Conservation (phyloP, 176 grass and related monocot genomes). For the Thinopyrum elongatum region DNA sequence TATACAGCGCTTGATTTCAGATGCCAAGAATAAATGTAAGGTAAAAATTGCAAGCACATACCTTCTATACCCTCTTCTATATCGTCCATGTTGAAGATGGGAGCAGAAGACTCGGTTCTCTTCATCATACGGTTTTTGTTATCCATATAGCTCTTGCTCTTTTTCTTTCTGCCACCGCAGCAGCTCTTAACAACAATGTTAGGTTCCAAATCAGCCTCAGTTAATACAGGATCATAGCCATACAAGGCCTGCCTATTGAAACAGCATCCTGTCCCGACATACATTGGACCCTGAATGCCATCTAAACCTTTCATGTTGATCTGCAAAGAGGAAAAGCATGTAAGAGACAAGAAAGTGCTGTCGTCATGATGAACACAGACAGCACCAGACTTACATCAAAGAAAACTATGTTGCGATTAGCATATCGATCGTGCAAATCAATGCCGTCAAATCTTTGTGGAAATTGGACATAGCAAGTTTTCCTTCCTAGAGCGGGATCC, state of each 20-base stretch:
- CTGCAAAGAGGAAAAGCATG: slow-evolving; percentile 51
- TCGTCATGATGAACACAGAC: not conserved
- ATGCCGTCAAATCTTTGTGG: slow-evolving; percentile 99
- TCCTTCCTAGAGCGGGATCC: slow-evolving; percentile 89
- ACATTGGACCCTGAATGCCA: slow-evolving; percentile 95
- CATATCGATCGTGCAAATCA: slow-evolving; percentile 98
- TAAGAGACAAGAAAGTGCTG: slow-evolving; percentile 15
- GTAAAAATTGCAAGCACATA: slow-evolving; percentile 32
- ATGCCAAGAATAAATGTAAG: slow-evolving; percentile 5
- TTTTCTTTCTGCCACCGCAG: slow-evolving; percentile 96
- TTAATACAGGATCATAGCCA: slow-evolving; percentile 96
- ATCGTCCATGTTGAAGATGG: slow-evolving; percentile 99
- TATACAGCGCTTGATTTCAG: not conserved
- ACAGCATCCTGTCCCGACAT: slow-evolving; percentile 99
- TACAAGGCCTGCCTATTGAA: slow-evolving; percentile 98
- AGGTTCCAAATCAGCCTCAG: slow-evolving; percentile 95
- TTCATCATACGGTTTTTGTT: slow-evolving; percentile 90
- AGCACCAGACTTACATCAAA: slow-evolving; percentile 78
- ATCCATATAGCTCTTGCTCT: slow-evolving; percentile 93
- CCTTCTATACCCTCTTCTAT: slow-evolving; percentile 99
- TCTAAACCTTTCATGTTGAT: slow-evolving; percentile 99
- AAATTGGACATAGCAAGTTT: slow-evolving; percentile 99
- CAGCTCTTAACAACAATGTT: slow-evolving; percentile 92
- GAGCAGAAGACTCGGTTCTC: slow-evolving; percentile 95
- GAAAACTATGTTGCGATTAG: slow-evolving; percentile 99